Conservation (phyloP, 495 filamentous ascomycete species). For the Parachaetomium inaequale region DNA sequence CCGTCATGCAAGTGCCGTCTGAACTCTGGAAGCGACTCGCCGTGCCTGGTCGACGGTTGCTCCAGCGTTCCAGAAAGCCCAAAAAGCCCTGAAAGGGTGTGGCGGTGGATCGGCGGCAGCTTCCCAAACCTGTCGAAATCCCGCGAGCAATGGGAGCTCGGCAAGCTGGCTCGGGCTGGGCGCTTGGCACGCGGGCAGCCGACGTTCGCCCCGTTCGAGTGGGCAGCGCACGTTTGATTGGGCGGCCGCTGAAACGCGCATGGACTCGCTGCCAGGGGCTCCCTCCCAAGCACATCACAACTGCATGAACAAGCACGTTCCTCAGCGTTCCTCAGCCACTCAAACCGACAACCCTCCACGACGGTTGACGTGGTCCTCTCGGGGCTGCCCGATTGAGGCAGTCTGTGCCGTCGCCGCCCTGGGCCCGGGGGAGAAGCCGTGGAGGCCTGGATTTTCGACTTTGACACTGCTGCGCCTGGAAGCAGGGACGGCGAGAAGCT, state of each 20-base stretch:
- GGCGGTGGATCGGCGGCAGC: neutral
- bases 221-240: neutral
- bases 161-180: too few relatives aligned
- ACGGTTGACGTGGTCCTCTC: neutral
- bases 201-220: too few relatives aligned
- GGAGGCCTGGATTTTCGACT: neutral
- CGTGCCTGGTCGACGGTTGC: neutral
- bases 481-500: too few relatives aligned
- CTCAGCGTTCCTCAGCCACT: neutral
- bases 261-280: neutral
- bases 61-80: neutral
- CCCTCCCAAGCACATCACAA: neutral
- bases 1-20: neutral
- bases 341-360: neutral
- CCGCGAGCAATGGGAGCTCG: neutral
- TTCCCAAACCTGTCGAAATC: neutral
- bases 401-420: neutral
- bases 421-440: neutral
- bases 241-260: slow-evolving; percentile 9
- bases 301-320: slow-evolving; percentile 2
- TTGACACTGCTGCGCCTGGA: neutral
- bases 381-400: neutral
- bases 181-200: too few relatives aligned
- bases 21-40: neutral
- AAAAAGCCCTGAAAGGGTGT: neutral